Evolutionary conservation across 2,329 filamentous ascomycete species (phyloP), one percentile per base, ranked within the genome.

Genomic region (Fusarium keratoplasticum): DNA sequence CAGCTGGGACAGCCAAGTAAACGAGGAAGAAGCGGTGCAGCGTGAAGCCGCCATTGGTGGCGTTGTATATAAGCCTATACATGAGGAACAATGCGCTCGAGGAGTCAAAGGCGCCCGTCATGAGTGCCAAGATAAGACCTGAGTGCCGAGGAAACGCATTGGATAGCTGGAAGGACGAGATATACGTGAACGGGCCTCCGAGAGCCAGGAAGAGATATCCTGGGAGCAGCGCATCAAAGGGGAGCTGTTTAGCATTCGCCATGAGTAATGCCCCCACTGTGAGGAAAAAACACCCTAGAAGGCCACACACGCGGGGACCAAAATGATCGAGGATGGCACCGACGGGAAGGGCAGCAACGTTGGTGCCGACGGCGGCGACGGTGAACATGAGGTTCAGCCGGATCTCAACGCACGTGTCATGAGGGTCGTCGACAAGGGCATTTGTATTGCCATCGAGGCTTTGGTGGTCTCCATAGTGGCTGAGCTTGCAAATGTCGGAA

Each of bases 301-400:
- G 86, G 5, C 94, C 93, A 77, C 93, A 93, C 6, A 94, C 87
- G 64, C 93, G 89, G 16, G 95, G 95, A 2, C 95, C 95, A 79
- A 90, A 95, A 71, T 91, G 88, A 83, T 98, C 95, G 25, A 98
- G 89, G 52, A 97, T 92, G 4, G 94, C 94, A 54, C 95, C 95
- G 13, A 97, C 91, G 3, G 95, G 94, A 8, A 98, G 87, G 14
- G 95, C 95, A 44, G 91, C 94, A 14, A 97, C 93, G 78, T 98
- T 98, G 42, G 95, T 97, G 8, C 90, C 93, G 11, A 97, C 95
- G 16, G 95, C 95, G 14, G 95, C 95, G 44, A 95, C 89, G 7
- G 95, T 97, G 86, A 98, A 98, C 94, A 97, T 97, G 75, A 98
- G 86, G 81, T 98, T 98, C 66, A 98, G 88, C 68, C 87, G 87